Evolutionary conservation across 495 filamentous ascomycete genomes (phyloP).

Genomic region (Penicillium riverlandense): DNA sequence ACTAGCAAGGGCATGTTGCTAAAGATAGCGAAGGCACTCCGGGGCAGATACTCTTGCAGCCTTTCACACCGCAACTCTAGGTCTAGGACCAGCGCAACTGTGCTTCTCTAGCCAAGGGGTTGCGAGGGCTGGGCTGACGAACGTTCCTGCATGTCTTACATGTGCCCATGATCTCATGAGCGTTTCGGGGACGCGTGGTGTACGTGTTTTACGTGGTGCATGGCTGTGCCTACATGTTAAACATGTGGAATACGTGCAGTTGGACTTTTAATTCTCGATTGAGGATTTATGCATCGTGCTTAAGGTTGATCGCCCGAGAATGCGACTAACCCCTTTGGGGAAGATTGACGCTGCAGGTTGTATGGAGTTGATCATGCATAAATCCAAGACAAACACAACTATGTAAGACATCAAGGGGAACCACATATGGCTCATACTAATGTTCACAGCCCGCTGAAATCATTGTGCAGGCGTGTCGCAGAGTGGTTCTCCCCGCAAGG

Average conservation of each 20-base stretch:
- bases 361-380: constrained; percentile 18
- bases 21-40: no score
- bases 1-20: no score
- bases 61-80: no score
- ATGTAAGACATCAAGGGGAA: constrained; percentile 5
- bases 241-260: no score
- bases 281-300: neutral
- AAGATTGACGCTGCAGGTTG: constrained; percentile 7
- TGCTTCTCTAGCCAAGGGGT: no score
- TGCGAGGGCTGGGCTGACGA: no score
- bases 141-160: constrained; percentile 18
- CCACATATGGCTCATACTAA: constrained; percentile 1
- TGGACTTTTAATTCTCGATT: neutral
- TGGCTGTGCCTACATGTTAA: neutral
- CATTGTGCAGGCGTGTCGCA: constrained; percentile 4
- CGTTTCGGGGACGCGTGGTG: constrained; percentile 1
- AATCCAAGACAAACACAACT: neutral
- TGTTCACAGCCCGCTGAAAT: constrained; percentile 1
- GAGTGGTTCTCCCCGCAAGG: constrained; percentile 14
- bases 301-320: constrained; percentile 10
- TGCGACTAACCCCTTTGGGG: constrained; percentile 14
- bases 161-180: constrained; percentile 11
- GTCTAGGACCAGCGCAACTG: no score
- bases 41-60: no score
- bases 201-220: constrained; percentile 6